These are phyloP conservation scores for Medicago arabica DNA, from an alignment of 306 rosid genomes.

Conservation along the genomic window DNA sequence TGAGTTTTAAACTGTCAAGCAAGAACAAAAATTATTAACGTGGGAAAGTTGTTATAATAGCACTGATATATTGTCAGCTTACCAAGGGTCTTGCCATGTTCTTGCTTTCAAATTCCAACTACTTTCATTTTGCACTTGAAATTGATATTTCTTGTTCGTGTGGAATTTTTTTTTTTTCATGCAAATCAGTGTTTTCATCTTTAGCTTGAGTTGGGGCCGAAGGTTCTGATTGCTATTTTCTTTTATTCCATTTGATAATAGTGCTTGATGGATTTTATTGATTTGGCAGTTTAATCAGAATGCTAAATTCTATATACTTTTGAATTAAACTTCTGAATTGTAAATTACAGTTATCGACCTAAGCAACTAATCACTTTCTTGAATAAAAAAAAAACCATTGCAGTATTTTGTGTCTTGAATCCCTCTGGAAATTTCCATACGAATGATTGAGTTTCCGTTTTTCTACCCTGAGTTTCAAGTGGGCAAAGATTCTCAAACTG, in stretches of 20 bases:
- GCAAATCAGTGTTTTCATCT: neutral
- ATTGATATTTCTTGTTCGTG: neutral
- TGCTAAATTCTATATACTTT: neutral
- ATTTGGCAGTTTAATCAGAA: neutral
- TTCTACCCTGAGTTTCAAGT: neutral
- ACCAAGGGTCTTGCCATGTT: neutral
- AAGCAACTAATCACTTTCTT: neutral
- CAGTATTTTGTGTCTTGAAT: neutral
- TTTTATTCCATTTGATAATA: neutral
- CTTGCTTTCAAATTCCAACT: neutral
- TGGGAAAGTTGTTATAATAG: neutral
- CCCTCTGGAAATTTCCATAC: neutral
- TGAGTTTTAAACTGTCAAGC: constrained; percentile 11
- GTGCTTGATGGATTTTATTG: neutral
- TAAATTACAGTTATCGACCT: neutral
- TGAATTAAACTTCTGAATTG: neutral
- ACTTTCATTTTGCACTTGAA: neutral
- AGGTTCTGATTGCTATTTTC: neutral
- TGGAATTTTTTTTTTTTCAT: neutral
- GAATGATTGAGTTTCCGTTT: neutral
- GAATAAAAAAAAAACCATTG: no score
- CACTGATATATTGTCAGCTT: neutral
- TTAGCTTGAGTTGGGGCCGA: neutral
- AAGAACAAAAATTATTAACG: constrained; percentile 1
- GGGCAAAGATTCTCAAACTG: no score